These are phyloP conservation scores for Francoa sonchifolia DNA, from an alignment of 441 rosid genomes.

Conservation along the genomic window DNA sequence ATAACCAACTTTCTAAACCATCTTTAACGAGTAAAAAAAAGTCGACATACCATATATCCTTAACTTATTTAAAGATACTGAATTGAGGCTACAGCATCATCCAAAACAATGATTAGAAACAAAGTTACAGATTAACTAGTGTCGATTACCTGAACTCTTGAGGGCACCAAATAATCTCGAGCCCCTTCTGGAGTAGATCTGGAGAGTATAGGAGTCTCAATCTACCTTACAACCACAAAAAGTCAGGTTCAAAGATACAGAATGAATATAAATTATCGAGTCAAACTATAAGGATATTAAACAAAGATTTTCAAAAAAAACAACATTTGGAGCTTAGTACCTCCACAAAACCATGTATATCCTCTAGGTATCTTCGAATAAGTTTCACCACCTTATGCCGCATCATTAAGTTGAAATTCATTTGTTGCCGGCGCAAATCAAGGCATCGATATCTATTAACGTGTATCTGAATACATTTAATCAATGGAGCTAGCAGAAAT, in stretches of 20 bases:
- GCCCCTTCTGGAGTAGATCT: conserved; percentile 99
- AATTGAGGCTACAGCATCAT: too few relatives aligned
- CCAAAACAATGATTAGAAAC: too few relatives aligned
- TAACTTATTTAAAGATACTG: too few relatives aligned
- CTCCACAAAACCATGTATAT: conserved; percentile 75
- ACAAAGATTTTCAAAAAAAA: conserved; percentile 4
- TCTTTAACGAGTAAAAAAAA: too few relatives aligned
- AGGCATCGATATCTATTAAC: conserved; percentile 65
- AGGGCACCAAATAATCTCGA: conserved; percentile 90
- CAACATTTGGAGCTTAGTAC: too few relatives aligned
- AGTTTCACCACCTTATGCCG: conserved; percentile 86
- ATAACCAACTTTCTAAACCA: too few relatives aligned
- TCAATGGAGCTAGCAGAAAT: neutral
- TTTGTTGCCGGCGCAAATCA: conserved; percentile 85
- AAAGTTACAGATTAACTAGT: conserved; percentile 9
- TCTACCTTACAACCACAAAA: conserved; percentile 51
- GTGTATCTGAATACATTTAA: conserved; percentile 3
- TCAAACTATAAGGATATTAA: too few relatives aligned
- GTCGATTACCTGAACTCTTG: conserved; percentile 79
- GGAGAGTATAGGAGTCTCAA: conserved; percentile 93
- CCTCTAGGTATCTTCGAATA: conserved; percentile 78
- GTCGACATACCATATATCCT: too few relatives aligned
- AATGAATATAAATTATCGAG: conserved; percentile 7
- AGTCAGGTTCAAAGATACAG: conserved; percentile 28
- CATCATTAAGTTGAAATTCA: conserved; percentile 62